These are phyloP conservation scores for Lentinula edodes DNA, from an alignment of 768 basidiomycete genomes.

Conservation along the genomic window DNA sequence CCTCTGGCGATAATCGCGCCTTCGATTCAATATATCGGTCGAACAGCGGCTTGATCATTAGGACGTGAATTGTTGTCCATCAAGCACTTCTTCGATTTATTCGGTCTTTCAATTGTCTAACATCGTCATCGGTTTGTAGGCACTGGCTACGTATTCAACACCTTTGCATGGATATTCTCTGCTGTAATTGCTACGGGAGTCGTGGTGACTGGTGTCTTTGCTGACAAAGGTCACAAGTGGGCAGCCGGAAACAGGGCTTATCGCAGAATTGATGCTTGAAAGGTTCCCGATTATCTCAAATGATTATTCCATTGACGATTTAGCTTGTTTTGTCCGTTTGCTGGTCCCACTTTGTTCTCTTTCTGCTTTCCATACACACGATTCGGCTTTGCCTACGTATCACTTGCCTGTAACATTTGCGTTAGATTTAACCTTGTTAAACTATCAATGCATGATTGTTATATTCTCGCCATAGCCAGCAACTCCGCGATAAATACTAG, in stretches of 20 bases:
- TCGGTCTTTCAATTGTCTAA: neutral
- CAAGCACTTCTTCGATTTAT: neutral
- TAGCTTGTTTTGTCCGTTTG: neutral
- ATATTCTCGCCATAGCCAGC: too few relatives aligned
- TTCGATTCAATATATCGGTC: neutral
- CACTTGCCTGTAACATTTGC: neutral
- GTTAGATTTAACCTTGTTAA: too few relatives aligned
- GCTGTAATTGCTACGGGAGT: slow-evolving; percentile 49
- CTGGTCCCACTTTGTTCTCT: neutral
- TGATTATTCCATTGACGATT: neutral
- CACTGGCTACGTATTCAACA: slow-evolving; percentile 51
- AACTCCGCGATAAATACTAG: too few relatives aligned
- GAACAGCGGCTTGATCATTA: too few relatives aligned
- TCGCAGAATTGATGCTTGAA: slow-evolving; percentile 26
- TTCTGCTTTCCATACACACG: neutral
- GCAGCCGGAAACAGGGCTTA: slow-evolving; percentile 75
- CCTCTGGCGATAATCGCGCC: slow-evolving; percentile 4
- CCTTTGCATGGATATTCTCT: slow-evolving; percentile 55
- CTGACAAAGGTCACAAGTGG: slow-evolving; percentile 61
- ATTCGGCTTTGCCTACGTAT: neutral
- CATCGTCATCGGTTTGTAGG: slow-evolving; percentile 34
- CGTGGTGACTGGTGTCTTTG: slow-evolving; percentile 56
- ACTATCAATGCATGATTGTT: too few relatives aligned
- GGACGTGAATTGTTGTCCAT: too few relatives aligned
- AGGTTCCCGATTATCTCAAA: neutral